phyloP scores from a whole-genome alignment of 306 rosid genomes.

The Delonix regia region DNA sequence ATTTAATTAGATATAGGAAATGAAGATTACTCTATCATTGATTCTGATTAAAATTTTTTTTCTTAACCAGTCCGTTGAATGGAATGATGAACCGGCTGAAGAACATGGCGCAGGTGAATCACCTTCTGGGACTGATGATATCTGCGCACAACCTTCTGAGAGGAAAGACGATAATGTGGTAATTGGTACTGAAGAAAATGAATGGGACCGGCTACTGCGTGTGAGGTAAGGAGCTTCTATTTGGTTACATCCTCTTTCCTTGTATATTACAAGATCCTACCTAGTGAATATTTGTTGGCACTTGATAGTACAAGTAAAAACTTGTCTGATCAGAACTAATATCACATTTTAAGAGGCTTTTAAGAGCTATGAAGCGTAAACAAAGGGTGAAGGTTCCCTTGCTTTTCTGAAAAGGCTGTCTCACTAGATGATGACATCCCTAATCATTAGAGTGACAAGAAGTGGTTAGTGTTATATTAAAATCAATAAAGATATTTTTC shows the following conservation, averaged over 20 bases:
- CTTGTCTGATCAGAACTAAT: conserved; percentile 20
- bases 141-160: conserved; percentile 60
- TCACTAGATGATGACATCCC: conserved; percentile 19
- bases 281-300: conserved; percentile 19
- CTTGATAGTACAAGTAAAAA: conserved; percentile 3
- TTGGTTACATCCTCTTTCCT: conserved; percentile 12
- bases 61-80: conserved; percentile 71
- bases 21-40: conserved; percentile 11
- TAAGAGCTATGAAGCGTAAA: conserved; percentile 23
- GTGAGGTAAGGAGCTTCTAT: conserved; percentile 63
- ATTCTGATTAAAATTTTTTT: conserved; percentile 26
- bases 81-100: conserved; percentile 96
- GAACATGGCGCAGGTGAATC: conserved; percentile 85
- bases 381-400: background rate
- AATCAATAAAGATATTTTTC: conserved; percentile 17
- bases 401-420: conserved; percentile 27
- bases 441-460: conserved; percentile 29
- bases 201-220: conserved; percentile 96
- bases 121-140: conserved; percentile 69
- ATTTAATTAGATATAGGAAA: background rate
- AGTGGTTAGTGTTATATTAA: conserved; percentile 21
- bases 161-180: conserved; percentile 73
- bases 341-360: conserved; percentile 23
- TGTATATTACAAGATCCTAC: conserved; percentile 18
- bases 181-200: conserved; percentile 77